Base-by-base conservation (phyloP, 495 filamentous ascomycete species). In the Elasticomyces elasticus region DNA sequence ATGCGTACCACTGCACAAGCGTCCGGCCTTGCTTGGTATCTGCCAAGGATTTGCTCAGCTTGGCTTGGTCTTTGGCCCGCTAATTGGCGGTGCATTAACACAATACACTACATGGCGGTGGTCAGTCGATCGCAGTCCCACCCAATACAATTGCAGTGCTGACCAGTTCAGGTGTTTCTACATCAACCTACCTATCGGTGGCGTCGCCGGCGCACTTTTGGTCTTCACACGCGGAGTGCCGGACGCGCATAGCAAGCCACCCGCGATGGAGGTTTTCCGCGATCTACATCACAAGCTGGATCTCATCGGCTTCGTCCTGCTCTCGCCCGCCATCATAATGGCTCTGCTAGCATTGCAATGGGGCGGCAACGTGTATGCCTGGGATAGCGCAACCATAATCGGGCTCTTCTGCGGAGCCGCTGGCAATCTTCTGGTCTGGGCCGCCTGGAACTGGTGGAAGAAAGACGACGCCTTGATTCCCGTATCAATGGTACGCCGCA, bases 141-240 rank as follows among this genome's bases (percentile, higher is more conserved):
- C n/a, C n/a, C n/a, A n/a, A n/a, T n/a, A n/a, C n/a, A n/a, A n/a
- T n/a, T n/a, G n/a, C n/a, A n/a, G n/a, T n/a, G 19, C 45, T 49
- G 45, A 49, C 24, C 17, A 1, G 5, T 30, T 30, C 24, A 31
- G 17, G 24, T 20, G 81, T 62, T 83, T 84, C 62, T 84, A 83
- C 58, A 81, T 86, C 51, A 85, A 84, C 60, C 71, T 84, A 22
- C 80, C 80, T 0, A 70, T 83, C 38, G 80, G 79, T 13, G 79
- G 56, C 3, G 46, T 79, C 12, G 70, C 74, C 1, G 72, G 66
- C 6, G 17, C 73, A 7, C 58, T 81, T 19, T 35, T 81, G 17
- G 47, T 73, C 25, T 68, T 80, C 54, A 60, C 79, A 53, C 60
- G 70, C 5, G n/a, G n/a, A n/a, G 70, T 80, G 5, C 79, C 81